Evolutionary conservation across 176 grass and related monocot species (phyloP).

Genomic region (Juncus effusus): DNA sequence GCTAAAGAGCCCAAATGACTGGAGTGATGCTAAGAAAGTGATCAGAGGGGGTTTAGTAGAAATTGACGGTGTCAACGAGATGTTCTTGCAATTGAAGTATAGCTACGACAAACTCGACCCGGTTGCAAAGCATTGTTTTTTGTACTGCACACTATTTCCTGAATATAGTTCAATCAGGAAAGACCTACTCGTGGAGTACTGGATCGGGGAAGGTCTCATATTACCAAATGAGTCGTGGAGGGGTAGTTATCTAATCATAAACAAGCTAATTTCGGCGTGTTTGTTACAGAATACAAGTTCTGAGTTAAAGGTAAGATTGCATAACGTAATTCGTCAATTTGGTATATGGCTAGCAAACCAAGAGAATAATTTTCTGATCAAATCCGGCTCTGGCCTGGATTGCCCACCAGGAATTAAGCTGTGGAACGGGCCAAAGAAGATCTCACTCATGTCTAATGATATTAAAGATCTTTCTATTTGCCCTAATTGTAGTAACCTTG

Average conservation of each 20-base stretch:
- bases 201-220: constrained; percentile 52
- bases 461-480: constrained; percentile 40
- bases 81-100: constrained; percentile 39
- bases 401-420: constrained; percentile 31
- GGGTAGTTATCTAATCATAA: constrained; percentile 33
- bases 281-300: constrained; percentile 39
- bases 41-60: constrained; percentile 8
- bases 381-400: constrained; percentile 41
- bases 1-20: constrained; percentile 25
- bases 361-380: constrained; percentile 35
- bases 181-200: constrained; percentile 51
- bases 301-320: constrained; percentile 57
- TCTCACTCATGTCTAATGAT: constrained; percentile 84
- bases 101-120: constrained; percentile 40
- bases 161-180: constrained; percentile 44
- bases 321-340: constrained; percentile 51
- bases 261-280: constrained; percentile 27
- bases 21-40: constrained; percentile 26
- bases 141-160: constrained; percentile 57
- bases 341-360: constrained; percentile 37
- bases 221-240: constrained; percentile 1
- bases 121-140: constrained; percentile 34
- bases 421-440: constrained; percentile 43
- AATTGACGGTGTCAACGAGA: constrained; percentile 32
- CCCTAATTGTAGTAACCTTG: constrained; percentile 20